Base-by-base conservation (phyloP, 495 filamentous ascomycete species). In the Xylaria flabelliformis region DNA sequence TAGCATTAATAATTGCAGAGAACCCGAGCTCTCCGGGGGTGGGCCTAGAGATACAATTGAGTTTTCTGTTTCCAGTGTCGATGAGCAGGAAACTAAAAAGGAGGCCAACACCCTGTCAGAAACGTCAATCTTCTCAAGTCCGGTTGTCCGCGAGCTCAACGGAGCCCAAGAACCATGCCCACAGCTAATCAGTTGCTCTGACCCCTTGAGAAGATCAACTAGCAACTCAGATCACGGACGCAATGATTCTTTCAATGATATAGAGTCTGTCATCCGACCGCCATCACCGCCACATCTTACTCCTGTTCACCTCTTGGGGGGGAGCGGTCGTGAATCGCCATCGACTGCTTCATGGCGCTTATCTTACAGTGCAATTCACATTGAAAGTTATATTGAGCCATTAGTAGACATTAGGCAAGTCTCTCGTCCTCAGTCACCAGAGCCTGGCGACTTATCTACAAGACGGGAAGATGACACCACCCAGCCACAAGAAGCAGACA, bases 21-120 rank as follows among this genome's bases (percentile, higher is more conserved):
- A 73, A 8, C 34, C 70, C 41, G 71, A 68, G 42, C 74, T 82
- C 10, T 79, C 77, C 21, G 75, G 82, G 24, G 77, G 81, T 24
- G 81, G 82, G 7, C 80, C 81, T 53, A 77, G 83, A 63, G 83
- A 84, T 75, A 80, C 76, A 65, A 74, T 83, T 50, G 81, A 84
- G 70, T 83, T 83, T 66, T 79, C 76, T 0, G 79, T 83, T 44
- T 67, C 70, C 58, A 58, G 46, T 51, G 59, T 66, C 24, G 72
- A 77, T 58, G 74, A 77, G 13, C 68, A 69, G 19, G 44, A 55
- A 39, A 61, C 56, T 4, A 71, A 34, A 21, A 72, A 70, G 36
- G 55, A 51, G 19, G 8, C 10, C 9, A 32, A n/a, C 10, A 56
- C 36, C 21, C 42, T 64, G 26, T 44, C 62, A 26, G 75, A 73